Base-by-base conservation (phyloP, 371 early-diverging fungal genomes). In the Mucor circinelloides region DNA sequence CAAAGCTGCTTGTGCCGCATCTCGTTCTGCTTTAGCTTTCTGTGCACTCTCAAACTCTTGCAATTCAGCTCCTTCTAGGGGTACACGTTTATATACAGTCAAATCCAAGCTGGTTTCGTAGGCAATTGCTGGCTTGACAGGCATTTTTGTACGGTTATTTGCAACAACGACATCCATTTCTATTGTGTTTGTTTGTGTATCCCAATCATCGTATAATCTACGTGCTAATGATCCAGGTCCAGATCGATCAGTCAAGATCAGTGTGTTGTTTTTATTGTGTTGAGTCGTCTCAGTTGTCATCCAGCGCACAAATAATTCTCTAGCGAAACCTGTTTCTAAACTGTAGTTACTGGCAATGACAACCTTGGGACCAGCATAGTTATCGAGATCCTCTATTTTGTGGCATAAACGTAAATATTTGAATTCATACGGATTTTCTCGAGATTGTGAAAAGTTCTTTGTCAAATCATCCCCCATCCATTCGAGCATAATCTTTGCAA, bases 391-490 rank as follows among this genome's bases (percentile, higher is more conserved):
- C 27, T 86, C 87, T 13, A 93, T 63, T 52, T 82, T 82, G 58
- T 92, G 92, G 34, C 89, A 85, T 2, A 89, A 61, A 63, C 87
- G 82, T 15, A 93, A 57, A 60, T 90, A 91, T 75, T 90, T 92
- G 81, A 97, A 92, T 68, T 97, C 95, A 69, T 95, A 97, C 0
- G 98, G 96, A 62, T 91, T 90, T 64, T 93, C 94, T 10, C 95
- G 88, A 31, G 85, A 83, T 28, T 88, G 86, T 0, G 90, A 81
- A 63, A 95, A 90, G 25, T 88, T 82, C 27, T 85, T 78, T 12
- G 89, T 87, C 23, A 96, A 76, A n/a, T 84, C 85, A 46, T 93
- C 90, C 5, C 95, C 91, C 96, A 97, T 95, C 99, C 99, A 98
- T 79, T 97, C 97, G 44, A 94, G 83, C 91, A 96, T 96, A 32